A percentile compares a stretch with the other conserved stretches of the same genome.
Evolutionary conservation across 2,329 filamentous ascomycete genomes (phyloP).

Genomic region (Colletotrichum abscissum): DNA sequence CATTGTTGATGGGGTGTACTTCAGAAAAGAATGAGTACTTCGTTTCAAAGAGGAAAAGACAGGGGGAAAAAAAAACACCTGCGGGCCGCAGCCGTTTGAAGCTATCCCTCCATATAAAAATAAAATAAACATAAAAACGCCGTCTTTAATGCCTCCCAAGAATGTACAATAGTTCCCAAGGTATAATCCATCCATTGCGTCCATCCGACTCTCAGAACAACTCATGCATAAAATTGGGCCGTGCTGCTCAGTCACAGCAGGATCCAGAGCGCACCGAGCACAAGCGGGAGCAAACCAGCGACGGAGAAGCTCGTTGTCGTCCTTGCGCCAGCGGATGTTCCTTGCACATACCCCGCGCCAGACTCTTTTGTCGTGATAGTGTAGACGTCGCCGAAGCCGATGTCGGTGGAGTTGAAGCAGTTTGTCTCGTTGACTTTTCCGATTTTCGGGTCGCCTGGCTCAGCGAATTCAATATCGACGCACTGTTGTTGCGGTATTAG

Average conservation of each 20-base stretch:
- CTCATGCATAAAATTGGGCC: background rate
- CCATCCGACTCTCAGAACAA: background rate
- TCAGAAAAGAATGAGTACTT: no score
- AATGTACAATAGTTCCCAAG: conserved; percentile 19
- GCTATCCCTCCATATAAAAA: background rate
- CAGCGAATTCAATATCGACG: conserved; percentile 92
- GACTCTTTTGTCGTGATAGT: conserved; percentile 66
- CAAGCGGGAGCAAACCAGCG: conserved; percentile 55
- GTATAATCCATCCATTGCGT: conserved; percentile 25
- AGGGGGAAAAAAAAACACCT: background rate
- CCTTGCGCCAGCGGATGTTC: conserved; percentile 41
- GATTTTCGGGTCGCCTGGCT: conserved; percentile 75
- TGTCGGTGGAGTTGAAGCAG: conserved; percentile 87
- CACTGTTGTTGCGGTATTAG: conserved; percentile 66
- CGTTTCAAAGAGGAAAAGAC: background rate
- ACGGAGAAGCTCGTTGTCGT: conserved; percentile 20
- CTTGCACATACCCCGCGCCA: conserved; percentile 39
- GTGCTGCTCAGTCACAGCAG: conserved; percentile 44
- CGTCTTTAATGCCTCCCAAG: conserved; percentile 34
- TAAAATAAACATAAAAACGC: conserved; percentile 6
- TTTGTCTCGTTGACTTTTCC: conserved; percentile 81
- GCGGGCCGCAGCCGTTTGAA: background rate
- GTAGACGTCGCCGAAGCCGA: conserved; percentile 83
- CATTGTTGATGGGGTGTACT: no score
- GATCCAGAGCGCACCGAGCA: conserved; percentile 51